Evolutionary conservation across 1,284 basidiomycete species (phyloP).

Genomic region (Farysia itapuensis): DNA sequence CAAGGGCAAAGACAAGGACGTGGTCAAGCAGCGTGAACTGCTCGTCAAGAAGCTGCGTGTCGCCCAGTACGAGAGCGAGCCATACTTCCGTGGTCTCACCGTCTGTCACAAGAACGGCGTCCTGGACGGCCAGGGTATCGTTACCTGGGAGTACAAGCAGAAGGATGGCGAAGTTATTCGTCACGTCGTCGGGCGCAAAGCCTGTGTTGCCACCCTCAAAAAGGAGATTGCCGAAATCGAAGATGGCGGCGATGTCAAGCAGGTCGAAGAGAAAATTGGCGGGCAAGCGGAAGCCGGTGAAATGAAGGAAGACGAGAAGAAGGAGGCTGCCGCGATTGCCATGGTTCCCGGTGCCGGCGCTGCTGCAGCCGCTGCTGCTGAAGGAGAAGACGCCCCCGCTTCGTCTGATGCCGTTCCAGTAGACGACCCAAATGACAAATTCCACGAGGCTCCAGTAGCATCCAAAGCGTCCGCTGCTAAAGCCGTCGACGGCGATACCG

Average conservation of each 20-base stretch:
- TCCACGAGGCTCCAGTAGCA: constrained; percentile 37
- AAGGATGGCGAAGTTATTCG: constrained; percentile 44
- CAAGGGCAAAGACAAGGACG: constrained; percentile 27
- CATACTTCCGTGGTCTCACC: constrained; percentile 53
- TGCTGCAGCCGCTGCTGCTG: constrained; percentile 18
- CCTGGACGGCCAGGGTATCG: constrained; percentile 54
- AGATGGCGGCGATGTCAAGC: constrained; percentile 6
- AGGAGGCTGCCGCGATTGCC: constrained; percentile 5
- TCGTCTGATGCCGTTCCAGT: constrained; percentile 8
- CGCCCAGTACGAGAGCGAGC: constrained; percentile 58
- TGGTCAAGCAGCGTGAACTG: constrained; percentile 46
- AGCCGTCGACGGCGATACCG: constrained; percentile 27
- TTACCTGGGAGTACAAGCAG: constrained; percentile 56
- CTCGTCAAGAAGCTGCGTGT: constrained; percentile 57
- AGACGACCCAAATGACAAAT: constrained; percentile 13
- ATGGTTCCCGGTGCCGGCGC: constrained; percentile 1
- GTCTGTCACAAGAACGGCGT: constrained; percentile 59
- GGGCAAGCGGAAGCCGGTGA: constrained; percentile 10
- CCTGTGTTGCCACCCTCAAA: constrained; percentile 37
- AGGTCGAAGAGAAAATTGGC: constrained; percentile 20
- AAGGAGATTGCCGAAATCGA: constrained; percentile 52
- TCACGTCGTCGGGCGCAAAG: constrained; percentile 48
- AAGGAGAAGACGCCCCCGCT: constrained; percentile 10
- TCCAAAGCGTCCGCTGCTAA: constrained; percentile 9
- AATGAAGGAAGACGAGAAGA: constrained; percentile 4